phyloP scores from a whole-genome alignment of 371 early-diverging fungal genomes.

The Mucor irregularis region DNA sequence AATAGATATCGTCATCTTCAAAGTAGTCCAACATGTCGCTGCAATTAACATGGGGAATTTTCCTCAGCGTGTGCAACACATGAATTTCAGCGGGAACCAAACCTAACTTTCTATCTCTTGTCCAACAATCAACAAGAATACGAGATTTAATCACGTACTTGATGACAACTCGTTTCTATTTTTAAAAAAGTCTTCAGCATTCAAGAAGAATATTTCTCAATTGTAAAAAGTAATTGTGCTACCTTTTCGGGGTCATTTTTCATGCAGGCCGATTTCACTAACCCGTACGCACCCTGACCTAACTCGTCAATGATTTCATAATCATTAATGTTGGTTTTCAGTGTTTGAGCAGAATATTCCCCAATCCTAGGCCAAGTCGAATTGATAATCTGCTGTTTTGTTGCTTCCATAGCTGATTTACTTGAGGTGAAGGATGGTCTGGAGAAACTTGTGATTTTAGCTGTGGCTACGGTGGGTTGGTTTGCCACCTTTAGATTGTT shows the following conservation, averaged over 20 bases:
- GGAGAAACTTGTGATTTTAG: slow-evolving; percentile 1
- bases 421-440: slow-evolving; percentile 10
- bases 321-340: slow-evolving; percentile 47
- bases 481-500: background rate
- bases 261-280: slow-evolving; percentile 57
- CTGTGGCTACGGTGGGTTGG: background rate
- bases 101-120: slow-evolving; percentile 57
- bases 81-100: slow-evolving; percentile 72
- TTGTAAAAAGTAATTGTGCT: background rate
- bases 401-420: background rate
- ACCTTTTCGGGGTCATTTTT: slow-evolving; percentile 47
- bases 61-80: slow-evolving; percentile 63
- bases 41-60: slow-evolving; percentile 65
- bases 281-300: slow-evolving; percentile 79
- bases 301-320: slow-evolving; percentile 62
- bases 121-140: slow-evolving; percentile 72
- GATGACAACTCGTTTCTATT: slow-evolving; percentile 61
- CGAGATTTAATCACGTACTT: slow-evolving; percentile 75
- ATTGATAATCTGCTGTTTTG: background rate
- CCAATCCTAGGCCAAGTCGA: slow-evolving; percentile 12
- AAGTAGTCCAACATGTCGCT: slow-evolving; percentile 64
- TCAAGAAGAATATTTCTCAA: background rate
- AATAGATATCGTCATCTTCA: slow-evolving; percentile 69
- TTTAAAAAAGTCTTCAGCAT: background rate
- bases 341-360: slow-evolving; percentile 44